phyloP scores from a whole-genome alignment of 2,329 filamentous ascomycete genomes.

The Penicillium nordicum region DNA sequence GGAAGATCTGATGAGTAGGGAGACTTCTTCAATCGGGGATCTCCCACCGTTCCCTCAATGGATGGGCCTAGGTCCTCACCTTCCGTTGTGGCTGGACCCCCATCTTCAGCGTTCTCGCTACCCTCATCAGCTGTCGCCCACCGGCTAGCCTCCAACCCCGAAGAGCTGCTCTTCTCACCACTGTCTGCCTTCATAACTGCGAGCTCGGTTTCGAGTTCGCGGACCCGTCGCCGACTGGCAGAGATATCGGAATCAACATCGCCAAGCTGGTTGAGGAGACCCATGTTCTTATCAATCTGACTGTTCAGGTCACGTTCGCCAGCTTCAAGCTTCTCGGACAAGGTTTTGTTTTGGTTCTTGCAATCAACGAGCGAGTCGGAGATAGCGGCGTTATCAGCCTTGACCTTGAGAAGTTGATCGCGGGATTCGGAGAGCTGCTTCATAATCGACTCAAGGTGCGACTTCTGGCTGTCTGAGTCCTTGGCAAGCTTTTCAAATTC shows the following conservation, averaged over 20 bases:
- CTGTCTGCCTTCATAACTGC: constrained; percentile 35
- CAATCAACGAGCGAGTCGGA: constrained; percentile 34
- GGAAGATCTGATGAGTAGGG: constrained; percentile 31
- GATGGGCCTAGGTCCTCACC: constrained; percentile 48
- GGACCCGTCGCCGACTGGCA: constrained; percentile 35
- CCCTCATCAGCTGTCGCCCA: constrained; percentile 39
- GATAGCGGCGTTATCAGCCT: constrained; percentile 29
- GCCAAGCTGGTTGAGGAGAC: constrained; percentile 38
- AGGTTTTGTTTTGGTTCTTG: constrained; percentile 27
- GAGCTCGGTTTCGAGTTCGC: constrained; percentile 40
- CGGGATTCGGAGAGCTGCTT: constrained; percentile 44
- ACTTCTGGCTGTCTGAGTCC: constrained; percentile 70
- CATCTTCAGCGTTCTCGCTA: constrained; percentile 31
- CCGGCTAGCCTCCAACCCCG: constrained; percentile 39
- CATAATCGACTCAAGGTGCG: constrained; percentile 63
- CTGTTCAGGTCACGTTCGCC: constrained; percentile 38
- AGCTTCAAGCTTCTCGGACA: constrained; percentile 34
- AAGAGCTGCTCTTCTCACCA: constrained; percentile 27
- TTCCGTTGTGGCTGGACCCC: constrained; percentile 40
- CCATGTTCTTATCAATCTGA: constrained; percentile 43
- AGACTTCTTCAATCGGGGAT: constrained; percentile 39
- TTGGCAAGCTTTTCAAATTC: constrained; percentile 80
- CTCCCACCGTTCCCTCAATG: constrained; percentile 48
- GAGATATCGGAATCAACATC: constrained; percentile 39
- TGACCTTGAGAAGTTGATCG: constrained; percentile 33